phyloP scores from a whole-genome alignment of 805 yeast genomes.

The Limtongia smithiae region DNA sequence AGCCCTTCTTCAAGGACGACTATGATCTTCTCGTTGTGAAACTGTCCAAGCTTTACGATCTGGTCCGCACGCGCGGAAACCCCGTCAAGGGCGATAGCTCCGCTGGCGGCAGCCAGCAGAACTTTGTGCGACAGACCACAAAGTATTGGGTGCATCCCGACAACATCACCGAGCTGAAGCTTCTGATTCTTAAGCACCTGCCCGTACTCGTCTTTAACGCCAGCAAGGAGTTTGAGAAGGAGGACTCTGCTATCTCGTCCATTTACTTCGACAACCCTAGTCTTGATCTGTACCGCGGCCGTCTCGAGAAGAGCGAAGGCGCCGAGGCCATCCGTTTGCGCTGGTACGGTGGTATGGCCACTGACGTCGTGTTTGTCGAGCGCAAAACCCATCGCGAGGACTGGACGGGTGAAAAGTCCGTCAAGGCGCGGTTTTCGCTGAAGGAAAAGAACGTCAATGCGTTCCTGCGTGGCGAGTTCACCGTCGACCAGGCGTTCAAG shows the following conservation, averaged over 20 bases:
- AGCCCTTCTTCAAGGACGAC: conserved; percentile 94
- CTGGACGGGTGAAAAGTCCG: conserved; percentile 99
- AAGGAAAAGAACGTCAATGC: conserved; percentile 88
- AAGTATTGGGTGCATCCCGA: conserved; percentile 99
- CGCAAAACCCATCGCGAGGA: conserved; percentile 98
- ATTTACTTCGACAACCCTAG: conserved; percentile 89
- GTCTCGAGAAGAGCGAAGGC: conserved; percentile 94
- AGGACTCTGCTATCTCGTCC: conserved; percentile 95
- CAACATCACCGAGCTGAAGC: conserved; percentile 91
- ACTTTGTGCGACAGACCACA: conserved; percentile 96
- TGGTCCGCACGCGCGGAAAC: conserved; percentile 93
- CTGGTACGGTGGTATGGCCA: conserved; percentile 98
- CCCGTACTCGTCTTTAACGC: conserved; percentile 97
- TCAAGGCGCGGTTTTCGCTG: conserved; percentile 89
- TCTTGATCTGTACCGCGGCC: conserved; percentile 88
- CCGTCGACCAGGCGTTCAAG: conserved; percentile 86
- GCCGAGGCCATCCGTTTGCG: conserved; percentile 97
- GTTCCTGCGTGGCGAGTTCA: conserved; percentile 76
- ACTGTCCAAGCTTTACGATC: conserved; percentile 81
- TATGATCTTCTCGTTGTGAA: conserved; percentile 86
- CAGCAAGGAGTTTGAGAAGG: conserved; percentile 89
- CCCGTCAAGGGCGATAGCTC: conserved; percentile 92
- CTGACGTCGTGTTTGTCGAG: conserved; percentile 90
- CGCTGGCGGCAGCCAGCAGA: conserved; percentile 98
- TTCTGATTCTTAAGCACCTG: conserved; percentile 85